These are phyloP conservation scores for Jacaranda copaia DNA, from an alignment of 257 asterid species.

Conservation along the genomic window DNA sequence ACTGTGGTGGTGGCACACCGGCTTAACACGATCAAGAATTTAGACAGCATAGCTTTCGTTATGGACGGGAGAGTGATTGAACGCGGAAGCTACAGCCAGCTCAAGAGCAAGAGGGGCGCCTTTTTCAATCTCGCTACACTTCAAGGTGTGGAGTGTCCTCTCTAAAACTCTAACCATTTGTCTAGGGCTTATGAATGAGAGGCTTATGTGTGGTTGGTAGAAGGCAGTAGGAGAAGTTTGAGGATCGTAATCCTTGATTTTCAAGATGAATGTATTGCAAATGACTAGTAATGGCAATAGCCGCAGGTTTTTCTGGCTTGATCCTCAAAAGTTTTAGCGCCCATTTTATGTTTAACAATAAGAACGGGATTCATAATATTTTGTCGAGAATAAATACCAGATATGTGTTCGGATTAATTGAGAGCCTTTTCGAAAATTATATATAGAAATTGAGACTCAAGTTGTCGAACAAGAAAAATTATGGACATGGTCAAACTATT, in stretches of 20 bases:
- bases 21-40: slow-evolving; percentile 77
- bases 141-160: slow-evolving; percentile 42
- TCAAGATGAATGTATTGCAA: not conserved
- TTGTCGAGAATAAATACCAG: no score
- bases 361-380: no score
- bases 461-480: no score
- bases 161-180: not conserved
- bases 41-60: slow-evolving; percentile 70
- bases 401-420: no score
- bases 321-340: no score
- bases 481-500: no score
- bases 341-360: no score
- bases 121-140: slow-evolving; percentile 71
- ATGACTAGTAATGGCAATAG: slow-evolving; percentile 3
- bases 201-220: not conserved
- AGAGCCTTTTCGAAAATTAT: no score
- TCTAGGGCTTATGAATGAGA: not conserved
- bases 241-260: no score
- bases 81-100: slow-evolving; percentile 61
- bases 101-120: slow-evolving; percentile 71
- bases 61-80: slow-evolving; percentile 76
- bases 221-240: not conserved
- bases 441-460: no score
- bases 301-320: not conserved
- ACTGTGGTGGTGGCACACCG: slow-evolving; percentile 85